phyloP scores from a whole-genome alignment of 2,329 filamentous ascomycete genomes.

The Trichocomaceae sp. region DNA sequence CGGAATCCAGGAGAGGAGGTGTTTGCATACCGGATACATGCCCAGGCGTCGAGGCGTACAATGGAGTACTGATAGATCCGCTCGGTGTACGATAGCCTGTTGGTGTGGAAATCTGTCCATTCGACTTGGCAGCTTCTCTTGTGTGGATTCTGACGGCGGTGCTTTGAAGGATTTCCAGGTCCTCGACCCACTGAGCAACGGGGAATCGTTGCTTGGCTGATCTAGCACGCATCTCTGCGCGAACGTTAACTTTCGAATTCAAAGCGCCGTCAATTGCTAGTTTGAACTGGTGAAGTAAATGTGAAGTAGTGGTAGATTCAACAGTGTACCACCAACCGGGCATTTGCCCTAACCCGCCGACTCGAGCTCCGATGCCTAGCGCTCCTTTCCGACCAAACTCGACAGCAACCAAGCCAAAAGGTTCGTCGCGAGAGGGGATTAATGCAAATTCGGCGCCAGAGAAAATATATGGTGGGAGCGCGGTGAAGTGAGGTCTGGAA shows the following conservation, averaged over 20 bases:
- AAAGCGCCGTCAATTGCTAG: slow-evolving; percentile 57
- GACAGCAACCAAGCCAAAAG: slow-evolving; percentile 62
- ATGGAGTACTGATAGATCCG: slow-evolving; percentile 29
- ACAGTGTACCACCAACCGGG: slow-evolving; percentile 66
- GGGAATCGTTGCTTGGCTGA: slow-evolving; percentile 62
- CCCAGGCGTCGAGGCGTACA: slow-evolving; percentile 20
- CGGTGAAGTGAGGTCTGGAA: slow-evolving; percentile 63
- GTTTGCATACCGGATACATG: slow-evolving; percentile 29
- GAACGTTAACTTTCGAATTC: slow-evolving; percentile 49
- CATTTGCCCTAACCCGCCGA: slow-evolving; percentile 64
- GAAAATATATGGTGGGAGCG: slow-evolving; percentile 61
- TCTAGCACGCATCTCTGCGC: slow-evolving; percentile 58
- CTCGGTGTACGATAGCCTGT: slow-evolving; percentile 40
- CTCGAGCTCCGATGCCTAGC: slow-evolving; percentile 58
- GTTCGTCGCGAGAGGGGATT: slow-evolving; percentile 63
- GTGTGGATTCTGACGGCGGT: slow-evolving; percentile 54
- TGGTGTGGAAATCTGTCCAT: slow-evolving; percentile 28
- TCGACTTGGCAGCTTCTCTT: slow-evolving; percentile 34
- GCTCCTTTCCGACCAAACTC: slow-evolving; percentile 64
- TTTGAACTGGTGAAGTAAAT: slow-evolving; percentile 60
- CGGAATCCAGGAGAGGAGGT: slow-evolving; percentile 27
- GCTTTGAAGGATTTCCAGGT: slow-evolving; percentile 56
- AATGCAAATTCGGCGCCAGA: slow-evolving; percentile 62
- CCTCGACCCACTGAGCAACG: slow-evolving; percentile 60
- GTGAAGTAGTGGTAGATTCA: slow-evolving; percentile 57